Evolutionary conservation across 2,329 filamentous ascomycete genomes (phyloP).

Genomic region (Biscogniauxia marginata): DNA sequence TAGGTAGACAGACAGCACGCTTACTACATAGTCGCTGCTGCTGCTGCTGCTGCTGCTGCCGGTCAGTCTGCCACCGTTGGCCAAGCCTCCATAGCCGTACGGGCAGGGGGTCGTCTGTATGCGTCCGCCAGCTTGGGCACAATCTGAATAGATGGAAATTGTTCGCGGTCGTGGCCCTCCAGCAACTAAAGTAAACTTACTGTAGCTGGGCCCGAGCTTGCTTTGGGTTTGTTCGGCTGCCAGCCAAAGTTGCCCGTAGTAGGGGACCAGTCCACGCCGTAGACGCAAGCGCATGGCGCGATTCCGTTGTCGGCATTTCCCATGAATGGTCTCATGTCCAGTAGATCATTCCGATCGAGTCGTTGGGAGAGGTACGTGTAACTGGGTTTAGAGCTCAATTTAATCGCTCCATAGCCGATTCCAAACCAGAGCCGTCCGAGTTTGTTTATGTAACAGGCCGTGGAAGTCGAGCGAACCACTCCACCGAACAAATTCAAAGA

Average conservation of each 20-base stretch:
- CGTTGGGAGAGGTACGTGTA: not conserved
- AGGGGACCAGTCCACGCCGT: not conserved
- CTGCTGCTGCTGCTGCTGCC: too few species aligned
- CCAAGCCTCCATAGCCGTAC: not conserved
- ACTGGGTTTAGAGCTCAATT: not conserved
- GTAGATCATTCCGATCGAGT: not conserved
- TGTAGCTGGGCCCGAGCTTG: too few species aligned
- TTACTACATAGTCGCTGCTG: not conserved
- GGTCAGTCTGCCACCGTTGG: not conserved
- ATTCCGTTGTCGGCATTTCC: not conserved
- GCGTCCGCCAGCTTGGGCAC: not conserved
- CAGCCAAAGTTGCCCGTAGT: not conserved
- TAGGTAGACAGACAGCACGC: not conserved
- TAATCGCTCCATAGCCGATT: not conserved
- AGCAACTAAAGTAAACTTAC: not conserved
- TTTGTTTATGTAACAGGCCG: not conserved
- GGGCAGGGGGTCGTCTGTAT: not conserved
- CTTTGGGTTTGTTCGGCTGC: not conserved
- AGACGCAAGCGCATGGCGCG: conserved; percentile 2
- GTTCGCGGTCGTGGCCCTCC: not conserved
- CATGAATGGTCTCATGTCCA: not conserved
- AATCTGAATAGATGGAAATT: not conserved
- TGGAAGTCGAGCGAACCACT: not conserved
- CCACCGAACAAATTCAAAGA: not conserved
- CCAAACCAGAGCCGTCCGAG: not conserved